A percentile compares a stretch with the other conserved stretches of the same genome.
Evolutionary conservation across 2,329 filamentous ascomycete species (phyloP).

Genomic region (Septoria linicola): DNA sequence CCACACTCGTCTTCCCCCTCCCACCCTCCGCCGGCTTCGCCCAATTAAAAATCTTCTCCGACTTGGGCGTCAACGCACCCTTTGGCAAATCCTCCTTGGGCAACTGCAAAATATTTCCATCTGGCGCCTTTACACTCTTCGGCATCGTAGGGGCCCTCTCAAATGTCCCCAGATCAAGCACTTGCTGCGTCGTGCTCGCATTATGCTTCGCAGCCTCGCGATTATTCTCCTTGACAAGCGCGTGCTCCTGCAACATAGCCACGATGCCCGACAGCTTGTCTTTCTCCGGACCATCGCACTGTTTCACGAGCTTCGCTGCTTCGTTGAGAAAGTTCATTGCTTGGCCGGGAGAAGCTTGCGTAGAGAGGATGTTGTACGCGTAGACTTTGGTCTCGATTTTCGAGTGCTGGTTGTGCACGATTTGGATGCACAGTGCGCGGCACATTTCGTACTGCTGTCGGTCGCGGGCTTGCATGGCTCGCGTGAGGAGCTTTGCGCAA

Average conservation of each 20-base stretch:
- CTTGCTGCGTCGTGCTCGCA: background rate
- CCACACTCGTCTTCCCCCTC: background rate
- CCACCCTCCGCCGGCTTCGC: conserved; percentile 9
- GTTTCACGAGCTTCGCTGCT: conserved; percentile 20
- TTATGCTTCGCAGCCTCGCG: conserved; percentile 2
- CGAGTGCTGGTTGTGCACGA: conserved; percentile 25
- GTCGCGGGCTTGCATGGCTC: conserved; percentile 29
- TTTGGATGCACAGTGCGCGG: conserved; percentile 25
- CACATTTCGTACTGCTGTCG: conserved; percentile 24
- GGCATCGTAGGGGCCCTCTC: conserved; percentile 2
- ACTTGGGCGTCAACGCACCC: conserved; percentile 25
- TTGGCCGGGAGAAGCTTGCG: conserved; percentile 24
- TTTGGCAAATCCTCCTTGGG: conserved; percentile 16
- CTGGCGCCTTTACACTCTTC: background rate
- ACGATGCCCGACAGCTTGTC: conserved; percentile 24
- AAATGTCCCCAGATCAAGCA: background rate
- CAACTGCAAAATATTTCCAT: background rate
- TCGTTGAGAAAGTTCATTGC: conserved; percentile 24
- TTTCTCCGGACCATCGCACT: conserved; percentile 17
- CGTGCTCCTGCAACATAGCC: conserved; percentile 23
- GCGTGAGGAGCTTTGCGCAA: conserved; percentile 20
- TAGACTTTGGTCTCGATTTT: conserved; percentile 27
- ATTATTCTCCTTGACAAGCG: conserved; percentile 9
- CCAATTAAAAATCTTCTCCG: conserved; percentile 29
- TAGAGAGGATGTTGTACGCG: conserved; percentile 30